A percentile compares a stretch with the other conserved stretches of the same genome.
These are phyloP conservation scores for Alternaria longipes DNA, from an alignment of 2,329 filamentous ascomycete species.

Conservation along the genomic window DNA sequence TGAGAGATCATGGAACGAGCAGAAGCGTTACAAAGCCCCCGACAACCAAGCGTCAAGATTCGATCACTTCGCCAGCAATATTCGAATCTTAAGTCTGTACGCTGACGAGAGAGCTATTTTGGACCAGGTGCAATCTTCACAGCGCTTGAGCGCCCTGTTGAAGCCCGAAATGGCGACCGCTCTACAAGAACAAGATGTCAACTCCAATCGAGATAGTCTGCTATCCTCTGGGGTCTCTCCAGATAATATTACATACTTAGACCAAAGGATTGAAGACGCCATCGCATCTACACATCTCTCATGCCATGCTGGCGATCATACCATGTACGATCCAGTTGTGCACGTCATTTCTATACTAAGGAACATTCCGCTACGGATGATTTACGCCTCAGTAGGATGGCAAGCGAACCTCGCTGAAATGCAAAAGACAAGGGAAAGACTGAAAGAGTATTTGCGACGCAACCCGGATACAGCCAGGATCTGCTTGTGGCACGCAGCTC, in stretches of 20 bases:
- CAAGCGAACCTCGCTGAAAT: not conserved
- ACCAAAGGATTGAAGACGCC: not conserved
- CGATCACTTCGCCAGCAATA: not conserved
- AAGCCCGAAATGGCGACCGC: not conserved
- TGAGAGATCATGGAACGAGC: not conserved
- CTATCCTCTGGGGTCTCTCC: not conserved
- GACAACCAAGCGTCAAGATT: not conserved
- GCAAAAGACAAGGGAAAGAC: not conserved
- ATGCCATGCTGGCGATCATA: not conserved
- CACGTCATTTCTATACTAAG: not conserved
- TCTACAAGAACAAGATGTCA: not conserved
- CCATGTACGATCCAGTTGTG: not conserved
- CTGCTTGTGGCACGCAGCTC: not conserved
- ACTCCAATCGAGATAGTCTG: not conserved
- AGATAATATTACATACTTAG: not conserved
- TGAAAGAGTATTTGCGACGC: not conserved
- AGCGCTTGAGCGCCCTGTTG: not conserved
- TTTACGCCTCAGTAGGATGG: conserved; percentile 1
- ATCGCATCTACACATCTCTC: not conserved
- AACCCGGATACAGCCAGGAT: not conserved
- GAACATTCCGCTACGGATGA: not conserved
- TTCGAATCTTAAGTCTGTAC: not conserved
- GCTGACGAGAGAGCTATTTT: not conserved
- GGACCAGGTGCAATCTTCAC: not conserved
- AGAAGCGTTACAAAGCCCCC: not conserved